These are phyloP conservation scores for Senna siamea DNA, from an alignment of 306 rosid species.

Conservation along the genomic window DNA sequence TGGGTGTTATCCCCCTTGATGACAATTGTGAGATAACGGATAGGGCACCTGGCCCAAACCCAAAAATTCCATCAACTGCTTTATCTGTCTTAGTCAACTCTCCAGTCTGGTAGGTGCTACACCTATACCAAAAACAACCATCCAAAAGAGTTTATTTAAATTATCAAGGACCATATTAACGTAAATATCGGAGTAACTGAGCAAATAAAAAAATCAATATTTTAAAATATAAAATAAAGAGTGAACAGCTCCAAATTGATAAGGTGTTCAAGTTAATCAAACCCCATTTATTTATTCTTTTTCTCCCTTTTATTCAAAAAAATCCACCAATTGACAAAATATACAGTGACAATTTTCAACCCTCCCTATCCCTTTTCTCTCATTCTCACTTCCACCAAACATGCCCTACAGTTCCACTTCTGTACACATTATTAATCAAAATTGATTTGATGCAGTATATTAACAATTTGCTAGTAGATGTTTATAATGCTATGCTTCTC, in stretches of 20 bases:
- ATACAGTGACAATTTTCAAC: slow-evolving; percentile 5
- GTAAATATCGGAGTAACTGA: slow-evolving; percentile 16
- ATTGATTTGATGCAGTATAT: background rate
- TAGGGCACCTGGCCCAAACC: slow-evolving; percentile 88
- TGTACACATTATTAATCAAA: background rate
- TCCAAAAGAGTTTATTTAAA: slow-evolving; percentile 36
- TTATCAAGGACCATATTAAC: slow-evolving; percentile 23
- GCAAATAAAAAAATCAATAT: slow-evolving; percentile 26
- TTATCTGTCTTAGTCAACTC: slow-evolving; percentile 81
- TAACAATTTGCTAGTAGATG: background rate
- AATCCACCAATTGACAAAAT: slow-evolving; percentile 17
- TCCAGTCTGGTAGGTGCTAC: slow-evolving; percentile 85
- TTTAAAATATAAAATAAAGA: slow-evolving; percentile 8
- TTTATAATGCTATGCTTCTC: background rate
- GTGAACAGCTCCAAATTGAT: slow-evolving; percentile 6
- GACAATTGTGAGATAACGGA: slow-evolving; percentile 91
- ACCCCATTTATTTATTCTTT: background rate
- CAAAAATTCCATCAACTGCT: slow-evolving; percentile 95
- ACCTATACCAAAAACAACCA: slow-evolving; percentile 66
- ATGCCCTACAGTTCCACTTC: background rate
- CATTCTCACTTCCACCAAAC: slow-evolving; percentile 23
- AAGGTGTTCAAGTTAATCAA: slow-evolving; percentile 10
- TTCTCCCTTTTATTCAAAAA: slow-evolving; percentile 1
- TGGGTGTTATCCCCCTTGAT: slow-evolving; percentile 78
- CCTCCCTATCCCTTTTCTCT: slow-evolving; percentile 13